phyloP scores from a whole-genome alignment of 345 rosid genomes.

The Chamaenerion angustifolium region DNA sequence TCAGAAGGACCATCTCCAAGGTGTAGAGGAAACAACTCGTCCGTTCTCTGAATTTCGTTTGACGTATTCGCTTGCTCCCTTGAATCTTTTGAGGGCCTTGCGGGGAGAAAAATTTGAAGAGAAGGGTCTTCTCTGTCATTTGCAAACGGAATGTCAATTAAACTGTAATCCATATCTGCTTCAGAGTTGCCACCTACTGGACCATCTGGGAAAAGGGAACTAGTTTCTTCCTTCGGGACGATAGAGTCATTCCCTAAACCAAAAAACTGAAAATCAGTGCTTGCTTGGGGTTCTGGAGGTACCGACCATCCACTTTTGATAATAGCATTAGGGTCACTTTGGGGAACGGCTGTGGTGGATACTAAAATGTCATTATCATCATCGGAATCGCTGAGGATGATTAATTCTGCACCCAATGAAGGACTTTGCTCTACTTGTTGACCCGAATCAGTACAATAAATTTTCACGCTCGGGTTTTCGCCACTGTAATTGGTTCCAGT shows the following conservation, averaged over 20 bases:
- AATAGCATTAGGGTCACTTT: slow-evolving; percentile 30
- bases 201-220: slow-evolving; percentile 34
- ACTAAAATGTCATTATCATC: slow-evolving; percentile 56
- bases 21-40: slow-evolving; percentile 84
- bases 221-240: slow-evolving; percentile 2
- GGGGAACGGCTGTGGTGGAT: slow-evolving; percentile 18
- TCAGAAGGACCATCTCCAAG: slow-evolving; percentile 31
- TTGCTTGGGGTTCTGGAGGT: slow-evolving; percentile 50
- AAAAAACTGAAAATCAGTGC: slow-evolving; percentile 69
- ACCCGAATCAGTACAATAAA: slow-evolving; percentile 52
- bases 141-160: slow-evolving; percentile 71
- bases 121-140: slow-evolving; percentile 82
- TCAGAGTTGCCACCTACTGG: slow-evolving; percentile 42
- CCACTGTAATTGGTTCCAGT: slow-evolving; percentile 85
- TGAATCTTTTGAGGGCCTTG: slow-evolving; percentile 53
- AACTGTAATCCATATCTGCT: slow-evolving; percentile 37
- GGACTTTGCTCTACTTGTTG: slow-evolving; percentile 28
- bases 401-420: slow-evolving; percentile 45
- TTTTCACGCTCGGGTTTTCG: slow-evolving; percentile 88
- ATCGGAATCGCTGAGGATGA: slow-evolving; percentile 87
- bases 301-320: slow-evolving; percentile 68
- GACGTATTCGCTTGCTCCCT: slow-evolving; percentile 56
- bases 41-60: slow-evolving; percentile 62
- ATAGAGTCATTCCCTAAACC: slow-evolving; percentile 26
- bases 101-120: slow-evolving; percentile 87